Base-by-base conservation (phyloP, 2,329 filamentous ascomycete genomes). In the Fusarium subtropicale region DNA sequence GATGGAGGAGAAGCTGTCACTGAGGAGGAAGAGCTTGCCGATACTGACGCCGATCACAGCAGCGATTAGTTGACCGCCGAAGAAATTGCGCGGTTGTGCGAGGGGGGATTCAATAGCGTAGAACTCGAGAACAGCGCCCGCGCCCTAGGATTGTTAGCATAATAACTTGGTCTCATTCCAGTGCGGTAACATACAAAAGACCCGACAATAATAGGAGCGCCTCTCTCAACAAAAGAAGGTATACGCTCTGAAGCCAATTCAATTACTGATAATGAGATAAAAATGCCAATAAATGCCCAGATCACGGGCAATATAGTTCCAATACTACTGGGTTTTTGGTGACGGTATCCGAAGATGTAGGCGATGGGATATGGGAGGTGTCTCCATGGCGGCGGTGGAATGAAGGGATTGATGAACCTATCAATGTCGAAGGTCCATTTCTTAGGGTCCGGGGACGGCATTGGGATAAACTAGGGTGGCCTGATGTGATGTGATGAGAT, bases 91-190 rank as follows among this genome's bases (percentile, higher is more conserved):
- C 1, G 92, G 92, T 74, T 94, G 91, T 0, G 91, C 84, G 30
- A 94, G 85, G 1, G 91, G 91, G 0, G 90, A 90, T 51, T 91
- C 88, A 70, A 93, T 90, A 47, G 88, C 84, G 72, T 90, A 89
- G 78, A 92, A 94, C 73, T 92, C 87, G 38, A 94, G 85, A n/a
- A 94, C 90, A 16, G 91, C 91, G 4, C 90, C 88, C 7, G 91
- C 91, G 53, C 91, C 91, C 89, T 91, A 4, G 15, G 2, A 44
- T 31, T 59, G 57, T 72, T 48, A 68, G 26, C 12, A 18, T 51
- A 7, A 39, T 2, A 13, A 39, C 3, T 41, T 7, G 18, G 22
- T 24, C 2, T 13, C 5, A 31, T 2, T 13, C 18, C 15, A 39
- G 16, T 20, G 9, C 11, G 12, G 15, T 20, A 16, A 86, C 88